Percentiles rank a stretch among this genome's conserved stretches.
Evolutionary conservation across 495 filamentous ascomycete species (phyloP).

Genomic region (Aspergillus egyptiacus): DNA sequence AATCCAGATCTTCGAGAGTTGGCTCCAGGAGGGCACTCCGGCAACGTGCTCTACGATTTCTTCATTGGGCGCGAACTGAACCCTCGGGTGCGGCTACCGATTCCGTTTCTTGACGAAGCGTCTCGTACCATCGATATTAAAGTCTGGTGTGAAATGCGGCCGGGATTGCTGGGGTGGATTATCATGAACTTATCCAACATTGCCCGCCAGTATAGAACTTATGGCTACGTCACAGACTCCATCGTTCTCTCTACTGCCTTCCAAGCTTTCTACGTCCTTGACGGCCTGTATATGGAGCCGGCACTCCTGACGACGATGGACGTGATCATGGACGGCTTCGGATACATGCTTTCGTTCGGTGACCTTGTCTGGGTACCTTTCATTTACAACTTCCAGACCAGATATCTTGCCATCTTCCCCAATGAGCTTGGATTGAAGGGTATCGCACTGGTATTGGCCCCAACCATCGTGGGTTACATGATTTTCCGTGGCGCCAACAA

Average conservation of each 20-base stretch:
- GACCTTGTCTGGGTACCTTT: conserved; percentile 94
- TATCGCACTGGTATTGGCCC: conserved; percentile 52
- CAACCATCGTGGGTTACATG: conserved; percentile 66
- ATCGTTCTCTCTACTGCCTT: conserved; percentile 75
- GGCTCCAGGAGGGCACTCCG: conserved; percentile 72
- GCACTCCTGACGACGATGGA: conserved; percentile 95
- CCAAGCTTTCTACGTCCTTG: conserved; percentile 80
- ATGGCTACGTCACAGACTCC: conserved; percentile 79
- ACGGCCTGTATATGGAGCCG: conserved; percentile 83
- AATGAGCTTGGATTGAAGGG: conserved; percentile 64
- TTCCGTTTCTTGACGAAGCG: conserved; percentile 53
- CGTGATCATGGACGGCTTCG: conserved; percentile 90
- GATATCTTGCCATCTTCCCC: conserved; percentile 84
- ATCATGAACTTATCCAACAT: conserved; percentile 80
- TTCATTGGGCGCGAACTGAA: conserved; percentile 97
- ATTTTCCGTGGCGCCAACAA: conserved; percentile 91
- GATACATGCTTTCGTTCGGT: conserved; percentile 93
- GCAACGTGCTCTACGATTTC: conserved; percentile 90
- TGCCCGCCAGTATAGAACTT: conserved; percentile 78
- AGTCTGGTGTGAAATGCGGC: conserved; percentile 81
- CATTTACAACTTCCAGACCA: conserved; percentile 75
- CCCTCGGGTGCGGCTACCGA: conserved; percentile 72
- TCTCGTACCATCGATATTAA: conserved; percentile 77
- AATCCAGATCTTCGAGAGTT: conserved; percentile 64
- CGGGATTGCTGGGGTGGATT: conserved; percentile 86